phyloP scores from a whole-genome alignment of 805 yeast species.

The Starmerella asiatica region DNA sequence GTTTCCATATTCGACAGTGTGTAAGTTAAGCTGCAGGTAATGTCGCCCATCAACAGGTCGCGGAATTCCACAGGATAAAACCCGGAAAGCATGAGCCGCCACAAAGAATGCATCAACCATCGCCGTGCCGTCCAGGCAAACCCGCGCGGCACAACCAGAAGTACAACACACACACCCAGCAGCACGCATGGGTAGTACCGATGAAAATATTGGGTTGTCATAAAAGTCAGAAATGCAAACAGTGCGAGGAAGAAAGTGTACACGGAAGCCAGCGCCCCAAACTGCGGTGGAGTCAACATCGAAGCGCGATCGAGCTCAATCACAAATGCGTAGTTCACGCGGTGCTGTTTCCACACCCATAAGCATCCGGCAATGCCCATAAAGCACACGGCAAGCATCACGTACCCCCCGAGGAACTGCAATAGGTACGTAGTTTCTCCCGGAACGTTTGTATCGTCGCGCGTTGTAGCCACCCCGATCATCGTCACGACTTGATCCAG shows the following conservation, averaged over 20 bases:
- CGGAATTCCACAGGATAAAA: conserved; percentile 88
- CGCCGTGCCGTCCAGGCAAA: conserved; percentile 49
- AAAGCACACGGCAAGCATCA: conserved; percentile 47
- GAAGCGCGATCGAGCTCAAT: conserved; percentile 71
- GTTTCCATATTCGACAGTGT: conserved; percentile 73
- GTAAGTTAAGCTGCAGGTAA: conserved; percentile 77
- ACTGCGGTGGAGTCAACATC: conserved; percentile 53
- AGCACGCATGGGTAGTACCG: conserved; percentile 71
- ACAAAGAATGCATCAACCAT: conserved; percentile 61
- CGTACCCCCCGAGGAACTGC: conserved; percentile 90
- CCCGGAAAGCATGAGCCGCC: conserved; percentile 70
- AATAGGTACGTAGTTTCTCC: conserved; percentile 48
- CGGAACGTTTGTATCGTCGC: not conserved
- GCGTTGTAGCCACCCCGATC: not conserved
- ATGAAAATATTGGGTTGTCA: conserved; percentile 44
- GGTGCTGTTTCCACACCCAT: conserved; percentile 54
- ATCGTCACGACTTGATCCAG: not conserved
- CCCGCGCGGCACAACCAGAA: conserved; percentile 50
- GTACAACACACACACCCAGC: conserved; percentile 37
- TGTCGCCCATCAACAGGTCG: conserved; percentile 88
- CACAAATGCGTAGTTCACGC: conserved; percentile 81
- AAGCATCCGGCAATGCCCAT: conserved; percentile 57
- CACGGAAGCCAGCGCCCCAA: conserved; percentile 48
- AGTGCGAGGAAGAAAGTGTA: conserved; percentile 44
- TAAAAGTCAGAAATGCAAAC: conserved; percentile 64